Base-by-base conservation (phyloP, 805 yeast genomes). In the Yamadazyma olivae region DNA sequence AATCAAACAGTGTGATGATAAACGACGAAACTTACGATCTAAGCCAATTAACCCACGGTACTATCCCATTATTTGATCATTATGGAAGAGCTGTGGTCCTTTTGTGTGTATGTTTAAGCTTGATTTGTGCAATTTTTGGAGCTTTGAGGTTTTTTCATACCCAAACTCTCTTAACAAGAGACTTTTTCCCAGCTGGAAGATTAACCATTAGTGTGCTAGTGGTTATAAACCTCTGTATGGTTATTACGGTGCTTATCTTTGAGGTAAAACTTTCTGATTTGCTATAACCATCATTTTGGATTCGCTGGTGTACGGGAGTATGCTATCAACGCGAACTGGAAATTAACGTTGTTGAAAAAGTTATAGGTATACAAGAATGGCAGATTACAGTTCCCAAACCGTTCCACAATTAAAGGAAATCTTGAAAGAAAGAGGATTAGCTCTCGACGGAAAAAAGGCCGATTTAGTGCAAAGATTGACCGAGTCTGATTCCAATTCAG, bases 341-440 rank as follows among this genome's bases (percentile, higher is more conserved):
- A 20, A 20, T 7, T 20, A 20, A n/a, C n/a, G n/a, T n/a, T n/a
- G n/a, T n/a, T n/a, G n/a, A n/a, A n/a, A n/a, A n/a, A n/a, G n/a
- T n/a, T n/a, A n/a, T n/a, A n/a, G n/a, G n/a, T n/a, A n/a, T n/a
- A n/a, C n/a, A n/a, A n/a, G n/a, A 27, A 77, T 78, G 81, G 45
- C 77, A 13, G 71, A 71, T 8, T 82, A 79, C 55, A 54, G 77
- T n/a, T 53, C 79, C n/a, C 71, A 77, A 45, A 82, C 90, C 2
- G 96, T 89, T 34, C 79, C 82, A 14, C 95, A 89, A 66, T 73
- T 91, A 59, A 90, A 86, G 57, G 95, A 84, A 43, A 52, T 76
- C 38, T 72, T 91, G 49, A 81, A 82, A 49, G 60, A 71, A 16
- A 79, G 80, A 43, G 83, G 82, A 1, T 72, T 91, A 33, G 57